Percentiles rank a stretch among this genome's conserved stretches.
phyloP scores from a whole-genome alignment of 176 grass and related monocot genomes.

The Ensete glaucum region DNA sequence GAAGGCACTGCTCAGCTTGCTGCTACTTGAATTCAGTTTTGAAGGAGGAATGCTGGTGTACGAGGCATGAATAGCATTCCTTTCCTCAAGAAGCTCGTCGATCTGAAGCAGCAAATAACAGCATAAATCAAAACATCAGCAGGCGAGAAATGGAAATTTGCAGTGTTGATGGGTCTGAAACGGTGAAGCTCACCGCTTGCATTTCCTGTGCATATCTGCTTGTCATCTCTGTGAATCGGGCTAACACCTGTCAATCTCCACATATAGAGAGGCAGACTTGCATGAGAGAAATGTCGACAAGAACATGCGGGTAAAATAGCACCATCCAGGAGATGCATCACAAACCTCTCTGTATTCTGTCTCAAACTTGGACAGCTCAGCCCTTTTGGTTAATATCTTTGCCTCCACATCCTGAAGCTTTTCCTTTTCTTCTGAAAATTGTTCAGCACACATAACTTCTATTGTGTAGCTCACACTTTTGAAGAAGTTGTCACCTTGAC shows the following conservation, averaged over 20 bases:
- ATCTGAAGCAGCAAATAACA: constrained; percentile 35
- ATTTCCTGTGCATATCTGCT: constrained; percentile 92
- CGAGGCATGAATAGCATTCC: constrained; percentile 72
- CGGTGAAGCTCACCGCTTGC: constrained; percentile 41
- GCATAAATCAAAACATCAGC: constrained; percentile 2
- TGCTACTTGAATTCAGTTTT: constrained; percentile 61
- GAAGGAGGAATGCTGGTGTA: constrained; percentile 59
- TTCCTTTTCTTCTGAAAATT: constrained; percentile 70
- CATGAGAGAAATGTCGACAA: background rate
- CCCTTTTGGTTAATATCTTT: constrained; percentile 80
- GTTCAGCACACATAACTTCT: constrained; percentile 79
- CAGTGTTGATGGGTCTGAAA: constrained; percentile 1
- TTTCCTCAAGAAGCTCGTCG: constrained; percentile 70
- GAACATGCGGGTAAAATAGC: background rate
- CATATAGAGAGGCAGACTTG: background rate
- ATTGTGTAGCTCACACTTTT: constrained; percentile 83
- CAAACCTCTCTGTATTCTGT: constrained; percentile 77
- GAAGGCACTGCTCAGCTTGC: constrained; percentile 43
- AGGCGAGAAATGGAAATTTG: constrained; percentile 4
- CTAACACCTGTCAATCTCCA: constrained; percentile 46
- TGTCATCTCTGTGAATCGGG: constrained; percentile 91
- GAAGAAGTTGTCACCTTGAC: constrained; percentile 94
- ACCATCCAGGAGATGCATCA: constrained; percentile 5
- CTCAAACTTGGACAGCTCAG: constrained; percentile 93
- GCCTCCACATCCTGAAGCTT: constrained; percentile 65